Percentiles rank a stretch among this genome's conserved stretches.
Conservation (phyloP, 176 grass and related monocot species). For the Melocanna baccifera region DNA sequence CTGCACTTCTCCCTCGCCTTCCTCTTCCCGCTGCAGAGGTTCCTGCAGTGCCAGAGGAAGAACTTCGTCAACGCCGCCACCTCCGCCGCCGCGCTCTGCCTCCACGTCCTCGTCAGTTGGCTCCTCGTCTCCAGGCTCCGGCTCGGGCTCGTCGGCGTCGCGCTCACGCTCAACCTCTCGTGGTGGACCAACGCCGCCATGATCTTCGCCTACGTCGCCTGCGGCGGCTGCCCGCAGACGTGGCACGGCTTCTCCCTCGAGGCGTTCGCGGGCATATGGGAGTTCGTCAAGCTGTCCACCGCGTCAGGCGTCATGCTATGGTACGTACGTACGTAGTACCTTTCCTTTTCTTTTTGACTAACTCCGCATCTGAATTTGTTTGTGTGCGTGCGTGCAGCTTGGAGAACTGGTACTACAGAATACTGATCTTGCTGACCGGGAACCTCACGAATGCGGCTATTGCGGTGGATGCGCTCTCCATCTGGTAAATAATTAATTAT, state of each 20-base stretch:
- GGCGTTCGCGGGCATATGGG: slow-evolving; percentile 71
- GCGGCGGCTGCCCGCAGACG: slow-evolving; percentile 71
- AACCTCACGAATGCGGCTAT: slow-evolving; percentile 76
- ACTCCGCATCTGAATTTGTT: background rate
- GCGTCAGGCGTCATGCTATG: slow-evolving; percentile 92
- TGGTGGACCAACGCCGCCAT: slow-evolving; percentile 62
- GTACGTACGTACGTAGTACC: slow-evolving; percentile 37
- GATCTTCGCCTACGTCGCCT: slow-evolving; percentile 53
- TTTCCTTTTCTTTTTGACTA: no score
- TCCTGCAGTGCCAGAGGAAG: slow-evolving; percentile 95
- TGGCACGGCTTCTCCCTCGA: slow-evolving; percentile 88
- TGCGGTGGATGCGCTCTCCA: slow-evolving; percentile 84
- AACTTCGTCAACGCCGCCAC: slow-evolving; percentile 55
- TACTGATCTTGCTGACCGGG: slow-evolving; percentile 74
- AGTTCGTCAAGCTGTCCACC: slow-evolving; percentile 72
- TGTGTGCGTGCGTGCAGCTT: slow-evolving; percentile 39
- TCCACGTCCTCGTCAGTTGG: slow-evolving; percentile 77
- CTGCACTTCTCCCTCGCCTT: slow-evolving; percentile 92
- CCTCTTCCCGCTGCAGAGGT: slow-evolving; percentile 87
- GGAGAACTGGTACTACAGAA: slow-evolving; percentile 97
- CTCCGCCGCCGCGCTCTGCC: slow-evolving; percentile 43
- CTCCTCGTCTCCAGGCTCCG: slow-evolving; percentile 50
- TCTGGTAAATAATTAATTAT: slow-evolving; percentile 45
- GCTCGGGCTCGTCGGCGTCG: slow-evolving; percentile 70
- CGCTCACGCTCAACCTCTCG: slow-evolving; percentile 84